These are phyloP conservation scores for Neurospora sp. DNA, from an alignment of 495 filamentous ascomycete genomes.

Conservation along the genomic window DNA sequence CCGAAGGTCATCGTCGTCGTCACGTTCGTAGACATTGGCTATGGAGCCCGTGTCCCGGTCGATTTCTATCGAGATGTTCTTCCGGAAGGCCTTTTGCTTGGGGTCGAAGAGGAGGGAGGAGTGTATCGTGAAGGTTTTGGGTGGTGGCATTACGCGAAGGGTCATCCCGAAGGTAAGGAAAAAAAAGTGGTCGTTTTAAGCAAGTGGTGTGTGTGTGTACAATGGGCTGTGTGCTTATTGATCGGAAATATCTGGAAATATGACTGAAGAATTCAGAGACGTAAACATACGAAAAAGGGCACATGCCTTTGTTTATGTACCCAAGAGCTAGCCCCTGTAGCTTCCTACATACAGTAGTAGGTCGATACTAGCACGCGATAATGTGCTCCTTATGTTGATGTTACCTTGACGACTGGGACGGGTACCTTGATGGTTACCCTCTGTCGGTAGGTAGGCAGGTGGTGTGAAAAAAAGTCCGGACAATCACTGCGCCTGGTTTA, in stretches of 20 bases:
- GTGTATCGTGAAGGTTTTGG: constrained; percentile 28
- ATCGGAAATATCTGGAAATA: not conserved
- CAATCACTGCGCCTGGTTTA: too few species aligned
- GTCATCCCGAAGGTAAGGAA: not conserved
- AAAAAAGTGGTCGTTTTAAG: not conserved
- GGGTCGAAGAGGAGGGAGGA: constrained; percentile 40
- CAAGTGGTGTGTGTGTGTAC: too few species aligned
- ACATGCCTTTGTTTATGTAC: not conserved
- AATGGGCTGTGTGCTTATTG: not conserved
- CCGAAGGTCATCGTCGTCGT: not conserved
- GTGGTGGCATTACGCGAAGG: not conserved
- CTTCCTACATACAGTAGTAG: too few species aligned
- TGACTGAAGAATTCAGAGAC: not conserved
- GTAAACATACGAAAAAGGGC: not conserved
- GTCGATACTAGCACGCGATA: not conserved
- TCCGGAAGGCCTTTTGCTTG: constrained; percentile 31
- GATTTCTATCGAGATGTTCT: constrained; percentile 31
- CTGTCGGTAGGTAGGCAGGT: not conserved
- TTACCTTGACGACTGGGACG: not conserved
- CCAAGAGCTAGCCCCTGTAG: not conserved
- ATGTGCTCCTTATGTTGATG: not conserved
- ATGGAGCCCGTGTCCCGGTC: constrained; percentile 33
- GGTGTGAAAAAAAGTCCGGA: too few species aligned
- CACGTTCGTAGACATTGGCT: constrained; percentile 21
- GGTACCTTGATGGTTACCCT: constrained; percentile 8